Evolutionary conservation across 2,329 filamentous ascomycete species (phyloP).

Genomic region (Xylaria sp.): DNA sequence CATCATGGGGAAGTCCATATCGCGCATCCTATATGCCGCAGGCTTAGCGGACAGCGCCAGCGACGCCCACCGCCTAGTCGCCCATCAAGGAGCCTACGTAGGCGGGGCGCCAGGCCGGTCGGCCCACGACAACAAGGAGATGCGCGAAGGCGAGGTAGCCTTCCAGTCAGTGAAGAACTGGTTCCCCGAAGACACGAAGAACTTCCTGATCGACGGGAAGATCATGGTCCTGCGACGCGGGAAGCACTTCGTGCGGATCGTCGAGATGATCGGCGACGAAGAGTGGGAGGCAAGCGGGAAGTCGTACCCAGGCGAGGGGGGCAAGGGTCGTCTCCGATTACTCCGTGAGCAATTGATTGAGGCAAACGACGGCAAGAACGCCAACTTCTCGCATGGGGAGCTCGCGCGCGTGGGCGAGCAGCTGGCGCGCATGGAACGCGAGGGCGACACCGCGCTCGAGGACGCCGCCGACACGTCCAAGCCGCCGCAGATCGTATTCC

Average conservation of each 20-base stretch:
- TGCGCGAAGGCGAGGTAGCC: slow-evolving; percentile 62
- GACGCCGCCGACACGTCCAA: slow-evolving; percentile 49
- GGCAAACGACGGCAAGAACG: slow-evolving; percentile 24
- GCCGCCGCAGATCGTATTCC: slow-evolving; percentile 31
- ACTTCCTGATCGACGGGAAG: slow-evolving; percentile 69
- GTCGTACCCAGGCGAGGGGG: slow-evolving; percentile 64
- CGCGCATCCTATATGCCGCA: slow-evolving; percentile 67
- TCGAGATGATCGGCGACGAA: slow-evolving; percentile 68
- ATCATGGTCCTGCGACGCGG: slow-evolving; percentile 70
- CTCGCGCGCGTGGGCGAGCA: slow-evolving; percentile 18
- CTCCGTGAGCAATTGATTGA: slow-evolving; percentile 50
- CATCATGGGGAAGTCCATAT: slow-evolving; percentile 64
- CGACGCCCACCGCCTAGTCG: slow-evolving; percentile 69
- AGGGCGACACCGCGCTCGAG: slow-evolving; percentile 44
- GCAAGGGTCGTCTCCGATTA: slow-evolving; percentile 59
- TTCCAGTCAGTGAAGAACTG: slow-evolving; percentile 72
- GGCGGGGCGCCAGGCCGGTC: slow-evolving; percentile 59
- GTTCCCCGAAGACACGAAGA: slow-evolving; percentile 65
- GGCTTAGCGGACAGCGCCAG: slow-evolving; percentile 66
- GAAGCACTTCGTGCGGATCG: slow-evolving; percentile 70
- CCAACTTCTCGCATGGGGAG: slow-evolving; percentile 11
- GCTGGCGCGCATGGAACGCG: slow-evolving; percentile 37
- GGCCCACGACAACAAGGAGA: slow-evolving; percentile 44
- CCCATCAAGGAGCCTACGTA: slow-evolving; percentile 68
- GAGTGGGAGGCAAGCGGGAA: slow-evolving; percentile 61